Evolutionary conservation across 257 asterid genomes (phyloP).

Genomic region (Thymus quinquecostatus): DNA sequence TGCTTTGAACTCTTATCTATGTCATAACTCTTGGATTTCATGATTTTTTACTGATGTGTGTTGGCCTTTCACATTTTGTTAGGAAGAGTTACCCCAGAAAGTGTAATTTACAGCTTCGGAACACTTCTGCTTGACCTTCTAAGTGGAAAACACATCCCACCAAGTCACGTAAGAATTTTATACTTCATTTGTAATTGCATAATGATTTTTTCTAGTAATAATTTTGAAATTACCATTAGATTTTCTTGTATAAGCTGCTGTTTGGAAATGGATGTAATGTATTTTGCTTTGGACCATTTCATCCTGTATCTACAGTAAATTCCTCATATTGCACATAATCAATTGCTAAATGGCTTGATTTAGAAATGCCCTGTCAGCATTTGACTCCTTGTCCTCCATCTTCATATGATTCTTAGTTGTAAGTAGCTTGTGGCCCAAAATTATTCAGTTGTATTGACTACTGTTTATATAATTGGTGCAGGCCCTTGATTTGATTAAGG

Average conservation of each 20-base stretch:
- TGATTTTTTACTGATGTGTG: slow-evolving; percentile 20
- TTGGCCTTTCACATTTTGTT: slow-evolving; percentile 32
- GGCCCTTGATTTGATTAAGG: slow-evolving; percentile 83
- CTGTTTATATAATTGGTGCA: slow-evolving; percentile 34
- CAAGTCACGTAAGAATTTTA: slow-evolving; percentile 79
- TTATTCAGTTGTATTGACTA: slow-evolving; percentile 8
- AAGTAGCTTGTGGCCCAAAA: neutral
- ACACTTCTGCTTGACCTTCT: slow-evolving; percentile 94
- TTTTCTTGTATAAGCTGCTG: neutral
- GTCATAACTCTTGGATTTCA: neutral
- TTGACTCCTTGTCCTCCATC: neutral
- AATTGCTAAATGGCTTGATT: neutral
- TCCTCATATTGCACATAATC: slow-evolving; percentile 9
- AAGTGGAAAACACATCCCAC: slow-evolving; percentile 97
- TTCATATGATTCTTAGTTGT: neutral
- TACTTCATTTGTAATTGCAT: slow-evolving; percentile 18
- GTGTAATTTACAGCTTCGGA: slow-evolving; percentile 92
- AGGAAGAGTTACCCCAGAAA: slow-evolving; percentile 92
- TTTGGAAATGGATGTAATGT: neutral
- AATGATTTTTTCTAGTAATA: slow-evolving; percentile 6
- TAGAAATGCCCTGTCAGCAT: neutral
- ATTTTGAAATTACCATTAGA: neutral
- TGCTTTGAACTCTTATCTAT: neutral
- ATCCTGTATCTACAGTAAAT: slow-evolving; percentile 1
- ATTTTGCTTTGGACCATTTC: neutral